Evolutionary conservation across 331 rosid species (phyloP), one percentile per base, ranked within the genome.

Genomic region (Prunus yedoensis): DNA sequence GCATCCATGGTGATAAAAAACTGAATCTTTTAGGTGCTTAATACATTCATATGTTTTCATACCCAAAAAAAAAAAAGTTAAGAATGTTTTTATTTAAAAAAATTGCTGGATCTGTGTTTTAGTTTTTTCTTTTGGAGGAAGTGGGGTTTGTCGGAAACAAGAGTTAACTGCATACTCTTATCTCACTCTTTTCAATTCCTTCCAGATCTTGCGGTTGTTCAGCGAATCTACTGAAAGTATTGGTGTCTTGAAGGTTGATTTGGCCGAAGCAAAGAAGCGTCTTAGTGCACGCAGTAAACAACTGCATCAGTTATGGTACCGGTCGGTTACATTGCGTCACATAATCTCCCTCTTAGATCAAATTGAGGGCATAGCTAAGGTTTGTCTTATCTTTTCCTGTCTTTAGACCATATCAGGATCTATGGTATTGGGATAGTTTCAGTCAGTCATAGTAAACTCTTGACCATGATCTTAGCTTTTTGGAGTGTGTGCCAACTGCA

Each of bases 221-320:
- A 91, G 98, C 58, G 97, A 95, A 81, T 95, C 99, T 78, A 85
- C 99, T 57, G 98, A 89, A 80, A 87, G 90, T 79, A 67, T 95
- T 70, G 71, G 80, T 63, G 91, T 86, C 81, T 74, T 95, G 73
- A 95, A 92, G 85, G 93, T 87, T 80, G 99, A 92, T 91, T 91
- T 92, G 83, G 91, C 88, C 4, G 98, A 92, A 80, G 93, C 99
- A 54, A 95, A 92, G 83, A 89, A 74, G 74, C 84, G 79, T 66
- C 92, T 95, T 64, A 95, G 99, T 84, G 93, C 88, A 25, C 99
- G 97, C 86, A 95, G 78, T 80, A 95, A 95, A 78, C 99, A 95
- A 71, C 87, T 95, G 83, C 99, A 95, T 87, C 99, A 95, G 86
- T 84, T 95, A 79, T 95, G 99, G 99, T 92, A 91, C 86, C 98